Evolutionary conservation across 1,284 basidiomycete species (phyloP), one percentile per base, ranked within the genome.

Genomic region (Ustilago esculenta): DNA sequence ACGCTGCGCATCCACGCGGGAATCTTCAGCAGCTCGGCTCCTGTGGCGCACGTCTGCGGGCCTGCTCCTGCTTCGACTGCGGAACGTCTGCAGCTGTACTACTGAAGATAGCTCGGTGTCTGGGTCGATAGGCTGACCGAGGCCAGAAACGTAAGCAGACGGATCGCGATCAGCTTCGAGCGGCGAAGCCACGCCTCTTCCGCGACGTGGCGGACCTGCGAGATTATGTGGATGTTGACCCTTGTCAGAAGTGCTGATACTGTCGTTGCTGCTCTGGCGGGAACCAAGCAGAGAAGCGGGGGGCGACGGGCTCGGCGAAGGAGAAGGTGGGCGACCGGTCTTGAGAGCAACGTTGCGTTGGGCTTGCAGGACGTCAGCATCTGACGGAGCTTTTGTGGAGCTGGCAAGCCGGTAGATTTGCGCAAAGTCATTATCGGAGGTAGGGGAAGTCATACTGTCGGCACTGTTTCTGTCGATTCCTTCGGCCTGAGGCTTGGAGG

Each of bases 21-120:
- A 23, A 2, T 56, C 37, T 20, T 56, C 53, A 8, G 11, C 35
- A 23, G 40, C 34, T 37, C 24, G 32, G 25, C 35, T 17, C 43
- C 41, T 43, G 11, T 32, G 51, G 0, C 48, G 30, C 1, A 48
- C 40, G 9, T 33, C 54, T n/a, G 53, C 65, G 11, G 65, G 54
- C 14, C 65, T 36, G 49, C 72, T 73, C n/a, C 76, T 49, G 40
- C 73, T 75, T 27, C 75, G 67, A 35, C 71, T 63, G 10, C 77
- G 68, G 54, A 81, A 81, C 1, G 75, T 72, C 46, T 81, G 78
- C 21, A 80, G 53, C 34, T 81, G 79, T 12, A 79, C 76, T 2
- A 80, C 76, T 1, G 79, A 79, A 1, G 63, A 72, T 2, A 77
- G 60, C 63, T 81, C 79, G 14, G 70, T 67, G 33, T 81, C 79